phyloP scores from a whole-genome alignment of 148 eudicot species.

The Arbutus unedo region DNA sequence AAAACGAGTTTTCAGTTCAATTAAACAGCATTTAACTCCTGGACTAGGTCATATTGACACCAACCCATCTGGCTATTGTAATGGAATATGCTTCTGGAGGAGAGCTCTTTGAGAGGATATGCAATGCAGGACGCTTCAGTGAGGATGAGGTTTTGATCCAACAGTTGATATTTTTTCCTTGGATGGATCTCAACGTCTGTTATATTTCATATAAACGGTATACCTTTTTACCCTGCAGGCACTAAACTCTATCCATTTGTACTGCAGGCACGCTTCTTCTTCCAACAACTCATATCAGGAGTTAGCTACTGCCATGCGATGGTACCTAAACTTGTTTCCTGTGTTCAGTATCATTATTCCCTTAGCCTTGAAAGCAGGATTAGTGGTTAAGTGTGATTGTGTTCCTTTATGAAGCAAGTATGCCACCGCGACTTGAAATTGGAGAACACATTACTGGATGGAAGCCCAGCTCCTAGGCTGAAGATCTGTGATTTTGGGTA shows the following conservation, averaged over 20 bases:
- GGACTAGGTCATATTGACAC: constrained; percentile 64
- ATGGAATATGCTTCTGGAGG: constrained; percentile 97
- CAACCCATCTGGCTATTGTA: constrained; percentile 84
- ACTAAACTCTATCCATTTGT: constrained; percentile 9
- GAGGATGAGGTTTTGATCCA: constrained; percentile 70
- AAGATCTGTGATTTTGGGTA: constrained; percentile 74
- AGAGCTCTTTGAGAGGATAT: constrained; percentile 71
- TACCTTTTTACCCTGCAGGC: not conserved
- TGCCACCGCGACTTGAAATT: constrained; percentile 64
- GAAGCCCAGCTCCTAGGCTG: constrained; percentile 52
- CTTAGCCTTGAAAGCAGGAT: not conserved
- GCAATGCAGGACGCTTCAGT: constrained; percentile 58
- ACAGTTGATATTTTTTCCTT: not conserved
- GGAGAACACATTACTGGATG: constrained; percentile 61
- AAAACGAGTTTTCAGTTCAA: not conserved
- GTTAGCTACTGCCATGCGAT: constrained; percentile 79
- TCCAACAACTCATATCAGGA: constrained; percentile 85
- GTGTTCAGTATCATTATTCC: not conserved
- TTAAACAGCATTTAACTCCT: not conserved
- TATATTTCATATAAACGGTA: not conserved
- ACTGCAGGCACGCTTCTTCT: constrained; percentile 78
- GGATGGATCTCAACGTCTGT: not conserved
- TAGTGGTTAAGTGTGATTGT: not conserved
- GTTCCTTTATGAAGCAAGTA: constrained; percentile 44
- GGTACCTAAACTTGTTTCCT: constrained; percentile 33